phyloP scores from a whole-genome alignment of 2,329 filamentous ascomycete species.

The Alternaria panax region DNA sequence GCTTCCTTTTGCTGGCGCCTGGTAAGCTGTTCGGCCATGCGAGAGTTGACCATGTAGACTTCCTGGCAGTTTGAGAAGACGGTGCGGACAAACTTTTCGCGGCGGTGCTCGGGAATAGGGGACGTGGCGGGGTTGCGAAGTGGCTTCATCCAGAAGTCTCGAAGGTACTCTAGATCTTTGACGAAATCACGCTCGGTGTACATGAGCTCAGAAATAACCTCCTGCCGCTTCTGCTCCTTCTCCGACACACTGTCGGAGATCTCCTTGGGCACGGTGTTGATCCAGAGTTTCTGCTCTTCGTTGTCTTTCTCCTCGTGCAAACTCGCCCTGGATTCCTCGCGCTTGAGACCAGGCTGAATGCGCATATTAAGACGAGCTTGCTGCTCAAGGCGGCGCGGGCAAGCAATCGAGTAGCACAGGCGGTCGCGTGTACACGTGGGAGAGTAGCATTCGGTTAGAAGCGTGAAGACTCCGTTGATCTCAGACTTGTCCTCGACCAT shows the following conservation, averaged over 20 bases:
- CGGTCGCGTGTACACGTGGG: conserved; percentile 95
- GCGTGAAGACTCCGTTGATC: conserved; percentile 95
- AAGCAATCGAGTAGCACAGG: conserved; percentile 97
- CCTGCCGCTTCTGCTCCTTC: conserved; percentile 94
- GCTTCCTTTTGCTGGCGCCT: conserved; percentile 88
- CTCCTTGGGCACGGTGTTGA: conserved; percentile 96
- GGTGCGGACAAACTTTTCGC: conserved; percentile 89
- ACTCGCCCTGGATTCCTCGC: conserved; percentile 72
- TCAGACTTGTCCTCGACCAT: conserved; percentile 84
- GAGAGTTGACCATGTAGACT: conserved; percentile 89
- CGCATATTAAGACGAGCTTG: conserved; percentile 94
- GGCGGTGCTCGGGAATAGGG: conserved; percentile 84
- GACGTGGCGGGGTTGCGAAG: conserved; percentile 74
- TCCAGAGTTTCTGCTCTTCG: conserved; percentile 98
- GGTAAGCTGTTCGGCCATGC: conserved; percentile 86
- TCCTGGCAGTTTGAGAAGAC: conserved; percentile 98
- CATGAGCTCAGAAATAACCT: conserved; percentile 97
- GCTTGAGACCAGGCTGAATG: conserved; percentile 84
- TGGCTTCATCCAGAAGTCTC: conserved; percentile 98
- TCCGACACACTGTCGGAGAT: conserved; percentile 89
- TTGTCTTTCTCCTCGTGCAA: conserved; percentile 87
- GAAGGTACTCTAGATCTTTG: conserved; percentile 95
- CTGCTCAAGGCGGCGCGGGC: conserved; percentile 90
- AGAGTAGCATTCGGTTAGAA: conserved; percentile 96
- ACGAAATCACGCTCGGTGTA: conserved; percentile 99